phyloP scores from a whole-genome alignment of 305 asterid species.

The Rubia peregrina region DNA sequence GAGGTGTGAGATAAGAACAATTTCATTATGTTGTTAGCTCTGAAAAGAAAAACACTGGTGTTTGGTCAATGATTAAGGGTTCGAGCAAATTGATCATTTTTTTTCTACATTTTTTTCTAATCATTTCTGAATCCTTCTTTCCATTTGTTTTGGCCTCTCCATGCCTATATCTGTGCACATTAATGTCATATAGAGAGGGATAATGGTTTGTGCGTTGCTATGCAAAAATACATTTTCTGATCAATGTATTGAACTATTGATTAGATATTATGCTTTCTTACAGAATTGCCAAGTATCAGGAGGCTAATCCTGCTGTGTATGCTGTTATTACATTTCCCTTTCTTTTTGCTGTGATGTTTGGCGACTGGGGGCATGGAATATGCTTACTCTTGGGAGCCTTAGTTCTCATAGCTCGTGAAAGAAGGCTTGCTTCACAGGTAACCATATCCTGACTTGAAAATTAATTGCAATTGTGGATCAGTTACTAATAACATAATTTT shows the following conservation, averaged over 20 bases:
- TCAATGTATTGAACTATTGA: constrained; percentile 21
- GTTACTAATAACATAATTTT: neutral
- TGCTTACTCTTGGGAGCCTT: constrained; percentile 87
- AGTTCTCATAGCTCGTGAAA: constrained; percentile 68
- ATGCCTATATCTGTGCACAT: neutral
- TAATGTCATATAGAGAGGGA: neutral
- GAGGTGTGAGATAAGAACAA: neutral
- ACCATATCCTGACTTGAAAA: constrained; percentile 18
- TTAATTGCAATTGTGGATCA: neutral
- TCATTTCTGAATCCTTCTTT: neutral
- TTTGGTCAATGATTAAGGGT: neutral
- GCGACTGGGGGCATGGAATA: constrained; percentile 99
- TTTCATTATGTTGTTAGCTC: neutral
- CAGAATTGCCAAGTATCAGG: constrained; percentile 96
- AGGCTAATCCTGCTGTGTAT: constrained; percentile 96
- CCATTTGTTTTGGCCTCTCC: neutral
- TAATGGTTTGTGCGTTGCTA: neutral
- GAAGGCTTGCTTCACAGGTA: constrained; percentile 80
- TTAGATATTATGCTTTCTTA: constrained; percentile 8
- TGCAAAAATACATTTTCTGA: constrained; percentile 1
- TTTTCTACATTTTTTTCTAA: neutral
- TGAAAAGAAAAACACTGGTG: neutral
- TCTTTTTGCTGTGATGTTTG: constrained; percentile 99
- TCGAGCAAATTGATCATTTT: neutral
- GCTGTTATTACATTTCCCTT: constrained; percentile 87